Evolutionary conservation across 2,329 filamentous ascomycete genomes (phyloP), one percentile per base, ranked within the genome.

Genomic region (Westerdykella ornata): DNA sequence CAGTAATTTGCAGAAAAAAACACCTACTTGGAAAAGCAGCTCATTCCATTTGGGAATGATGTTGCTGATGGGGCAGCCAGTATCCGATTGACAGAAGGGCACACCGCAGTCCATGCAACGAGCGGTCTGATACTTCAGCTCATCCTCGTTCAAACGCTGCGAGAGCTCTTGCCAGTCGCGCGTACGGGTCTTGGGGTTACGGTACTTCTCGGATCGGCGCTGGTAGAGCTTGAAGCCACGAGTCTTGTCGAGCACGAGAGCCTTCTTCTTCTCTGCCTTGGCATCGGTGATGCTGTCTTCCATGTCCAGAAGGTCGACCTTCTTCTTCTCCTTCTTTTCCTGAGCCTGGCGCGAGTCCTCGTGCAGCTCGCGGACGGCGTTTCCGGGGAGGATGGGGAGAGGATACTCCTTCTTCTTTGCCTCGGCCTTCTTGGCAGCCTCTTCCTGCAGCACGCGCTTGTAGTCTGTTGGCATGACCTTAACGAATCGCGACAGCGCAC

Each of bases 41-140:
- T 95, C 88, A 43, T 94, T 95, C 87, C 87, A 95, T 56, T 96
- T 96, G 43, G 90, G 90, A 57, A 97, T 97, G 62, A 97, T 94
- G 72, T 97, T 97, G 54, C 83, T 88, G 66, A 96, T 96, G 1
- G 90, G 90, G 65, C 90, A 97, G 37, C 90, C 90, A 49, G 86
- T 88, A 56, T 97, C 90, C 15, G 88, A 95, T 68, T 97, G 90
- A 59, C 90, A 97, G 77, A 97, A 97, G 1, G 90, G 90, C 46
- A 97, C 89, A 79, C 90, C 90, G 47, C 90, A 97, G 71, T 97
- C 90, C 90, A 97, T 97, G 74, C 90, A 97, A 51, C 90, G 86
- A 46, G 90, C 90, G 35, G 88, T 84, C 69, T 97, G 90, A 63
- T 94, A 96, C 73, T 96, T 96, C 51, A 96, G 80, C 71, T 95